Base-by-base conservation (phyloP, 148 eudicot species). In the Rhododendron ferrugineum region DNA sequence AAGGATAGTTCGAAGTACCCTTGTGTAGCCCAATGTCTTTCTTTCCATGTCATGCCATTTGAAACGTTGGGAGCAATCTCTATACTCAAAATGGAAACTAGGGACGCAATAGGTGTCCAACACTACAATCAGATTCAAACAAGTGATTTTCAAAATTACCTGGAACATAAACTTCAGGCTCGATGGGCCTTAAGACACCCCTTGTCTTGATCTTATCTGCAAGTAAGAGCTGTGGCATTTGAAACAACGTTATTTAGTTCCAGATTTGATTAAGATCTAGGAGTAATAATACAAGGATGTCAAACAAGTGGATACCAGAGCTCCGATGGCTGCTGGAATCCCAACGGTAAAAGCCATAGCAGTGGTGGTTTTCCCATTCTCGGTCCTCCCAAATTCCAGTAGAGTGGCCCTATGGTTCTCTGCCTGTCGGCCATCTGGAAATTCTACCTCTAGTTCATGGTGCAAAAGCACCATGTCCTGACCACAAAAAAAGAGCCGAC, bases 261-360 rank as follows among this genome's bases (percentile, higher is more conserved):
- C 80, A 81, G 23, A 74, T 58, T 36, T 58, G 42, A 72, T 28
- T 79, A 6, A 78, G 81, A 58, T 10, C 52, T 44, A 23, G 83
- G 73, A 37, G 36, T 11, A 88, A 6, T 14, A 79, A 54, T 26
- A 56, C n/a, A 47, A 40, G 75, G 50, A 80, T 5, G 28, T 79
- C 37, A 78, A 84, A 82, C 42, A 82, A n/a, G 70, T 87, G 30
- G 10, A 82, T 89, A 97, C 99, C 96, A 97, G 84, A 83, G 99
- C 98, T 89, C 98, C 99, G 66, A 94, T 92, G 56, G 99, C 99
- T 72, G 94, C 96, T 68, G 98, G 98, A 84, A 97, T 86, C 68
- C 98, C 99, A 84, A 97, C 99, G 52, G 98, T 97, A 46, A 90
- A 90, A 54, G 99, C 98, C 99, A 95, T 97, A 83, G 99, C 98